A percentile compares a stretch with the other conserved stretches of the same genome.
phyloP scores from a whole-genome alignment of 257 asterid species.

The Sherardia arvensis region DNA sequence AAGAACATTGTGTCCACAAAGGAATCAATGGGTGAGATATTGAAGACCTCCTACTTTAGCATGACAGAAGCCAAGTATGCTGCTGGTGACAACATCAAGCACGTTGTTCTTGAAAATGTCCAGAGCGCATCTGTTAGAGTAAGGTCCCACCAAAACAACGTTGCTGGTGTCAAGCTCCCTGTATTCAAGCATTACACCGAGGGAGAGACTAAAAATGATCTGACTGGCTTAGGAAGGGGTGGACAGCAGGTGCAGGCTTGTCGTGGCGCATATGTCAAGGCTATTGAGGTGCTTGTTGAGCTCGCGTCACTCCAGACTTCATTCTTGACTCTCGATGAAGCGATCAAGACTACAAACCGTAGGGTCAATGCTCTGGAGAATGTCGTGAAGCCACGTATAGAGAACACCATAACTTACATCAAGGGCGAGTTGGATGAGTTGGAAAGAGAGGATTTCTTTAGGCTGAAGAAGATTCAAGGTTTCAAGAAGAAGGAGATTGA shows the following conservation, averaged over 20 bases:
- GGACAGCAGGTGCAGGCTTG: constrained; percentile 50
- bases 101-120: constrained; percentile 41
- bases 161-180: constrained; percentile 46
- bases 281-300: constrained; percentile 41
- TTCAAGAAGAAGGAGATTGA: constrained; percentile 34
- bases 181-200: constrained; percentile 34
- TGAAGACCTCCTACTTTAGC: constrained; percentile 33
- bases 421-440: constrained; percentile 43
- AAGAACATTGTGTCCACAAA: constrained; percentile 35
- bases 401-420: constrained; percentile 38
- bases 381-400: constrained; percentile 42
- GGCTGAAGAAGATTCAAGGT: constrained; percentile 47
- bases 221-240: constrained; percentile 44
- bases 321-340: constrained; percentile 43
- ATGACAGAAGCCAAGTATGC: constrained; percentile 39
- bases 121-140: constrained; percentile 35
- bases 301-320: constrained; percentile 46
- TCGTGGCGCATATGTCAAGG: constrained; percentile 35
- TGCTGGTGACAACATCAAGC: constrained; percentile 43
- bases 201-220: constrained; percentile 40
- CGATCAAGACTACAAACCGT: constrained; percentile 43
- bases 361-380: constrained; percentile 46
- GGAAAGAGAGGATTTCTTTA: constrained; percentile 45
- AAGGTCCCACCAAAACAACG: constrained; percentile 34
- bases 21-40: constrained; percentile 40